Evolutionary conservation across 2,329 filamentous ascomycete genomes (phyloP).

Genomic region (Aspergillus ruber): DNA sequence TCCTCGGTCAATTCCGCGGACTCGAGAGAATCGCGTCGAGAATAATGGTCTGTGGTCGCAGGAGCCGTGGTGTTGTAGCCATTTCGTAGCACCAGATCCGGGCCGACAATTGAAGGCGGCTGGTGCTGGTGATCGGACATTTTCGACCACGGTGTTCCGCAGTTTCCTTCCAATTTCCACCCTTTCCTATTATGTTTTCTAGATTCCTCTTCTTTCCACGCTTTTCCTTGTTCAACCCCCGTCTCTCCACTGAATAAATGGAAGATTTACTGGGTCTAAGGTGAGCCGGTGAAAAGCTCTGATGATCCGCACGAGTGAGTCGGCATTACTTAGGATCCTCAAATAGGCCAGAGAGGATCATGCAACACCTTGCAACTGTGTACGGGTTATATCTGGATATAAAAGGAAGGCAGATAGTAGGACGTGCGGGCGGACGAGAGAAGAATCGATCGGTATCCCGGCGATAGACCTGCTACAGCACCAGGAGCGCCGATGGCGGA

Average conservation of each 20-base stretch:
- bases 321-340: background rate
- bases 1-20: conserved; percentile 16
- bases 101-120: background rate
- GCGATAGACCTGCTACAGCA: background rate
- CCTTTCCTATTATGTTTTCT: background rate
- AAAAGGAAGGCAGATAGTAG: background rate
- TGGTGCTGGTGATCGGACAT: background rate
- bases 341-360: background rate
- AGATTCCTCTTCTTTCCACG: background rate
- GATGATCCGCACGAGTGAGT: background rate
- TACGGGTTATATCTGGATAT: too few relatives aligned
- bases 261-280: background rate
- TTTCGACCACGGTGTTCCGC: background rate
- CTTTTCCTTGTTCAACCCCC: background rate
- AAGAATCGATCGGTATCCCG: background rate
- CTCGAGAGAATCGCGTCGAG: conserved; percentile 9
- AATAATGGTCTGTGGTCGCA: background rate
- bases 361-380: background rate
- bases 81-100: background rate
- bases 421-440: background rate
- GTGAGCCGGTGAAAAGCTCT: background rate
- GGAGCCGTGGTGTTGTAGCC: too few relatives aligned
- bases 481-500: background rate
- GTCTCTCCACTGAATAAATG: background rate
- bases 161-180: background rate